These are phyloP conservation scores for Colletotrichum euphorbiae DNA, from an alignment of 2,329 filamentous ascomycete species.

Conservation along the genomic window DNA sequence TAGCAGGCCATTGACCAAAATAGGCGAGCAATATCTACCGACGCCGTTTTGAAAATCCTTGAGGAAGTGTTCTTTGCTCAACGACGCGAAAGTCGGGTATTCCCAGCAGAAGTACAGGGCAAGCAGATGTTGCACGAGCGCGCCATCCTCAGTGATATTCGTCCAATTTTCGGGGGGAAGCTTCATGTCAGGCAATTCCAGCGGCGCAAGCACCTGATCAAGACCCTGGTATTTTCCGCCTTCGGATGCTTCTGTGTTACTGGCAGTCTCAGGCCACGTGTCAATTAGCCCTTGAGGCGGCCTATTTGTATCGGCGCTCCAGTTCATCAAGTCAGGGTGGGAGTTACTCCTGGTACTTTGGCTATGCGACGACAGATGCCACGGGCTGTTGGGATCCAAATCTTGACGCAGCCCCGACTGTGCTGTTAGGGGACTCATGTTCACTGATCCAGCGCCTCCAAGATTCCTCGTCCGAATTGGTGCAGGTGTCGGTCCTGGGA, in stretches of 20 bases:
- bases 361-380: slow-evolving; percentile 61
- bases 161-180: slow-evolving; percentile 67
- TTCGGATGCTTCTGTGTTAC: slow-evolving; percentile 47
- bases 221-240: slow-evolving; percentile 48
- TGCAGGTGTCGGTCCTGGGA: slow-evolving; percentile 41
- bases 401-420: slow-evolving; percentile 51
- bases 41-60: slow-evolving; percentile 72
- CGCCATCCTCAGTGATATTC: slow-evolving; percentile 66
- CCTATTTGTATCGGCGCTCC: slow-evolving; percentile 54
- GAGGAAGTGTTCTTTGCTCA: slow-evolving; percentile 78
- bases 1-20: slow-evolving; percentile 74
- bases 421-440: slow-evolving; percentile 49
- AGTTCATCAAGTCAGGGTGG: slow-evolving; percentile 59
- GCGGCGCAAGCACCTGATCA: slow-evolving; percentile 62
- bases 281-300: slow-evolving; percentile 60
- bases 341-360: slow-evolving; percentile 61
- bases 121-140: slow-evolving; percentile 72
- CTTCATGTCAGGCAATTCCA: slow-evolving; percentile 57
- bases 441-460: slow-evolving; percentile 28
- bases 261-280: slow-evolving; percentile 59
- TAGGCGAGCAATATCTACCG: slow-evolving; percentile 74
- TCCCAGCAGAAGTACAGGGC: slow-evolving; percentile 80
- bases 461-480: slow-evolving; percentile 39
- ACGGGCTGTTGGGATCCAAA: slow-evolving; percentile 58
- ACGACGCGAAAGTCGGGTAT: slow-evolving; percentile 79